phyloP scores from a whole-genome alignment of 768 basidiomycete genomes.

The Neoboletus magnificus region DNA sequence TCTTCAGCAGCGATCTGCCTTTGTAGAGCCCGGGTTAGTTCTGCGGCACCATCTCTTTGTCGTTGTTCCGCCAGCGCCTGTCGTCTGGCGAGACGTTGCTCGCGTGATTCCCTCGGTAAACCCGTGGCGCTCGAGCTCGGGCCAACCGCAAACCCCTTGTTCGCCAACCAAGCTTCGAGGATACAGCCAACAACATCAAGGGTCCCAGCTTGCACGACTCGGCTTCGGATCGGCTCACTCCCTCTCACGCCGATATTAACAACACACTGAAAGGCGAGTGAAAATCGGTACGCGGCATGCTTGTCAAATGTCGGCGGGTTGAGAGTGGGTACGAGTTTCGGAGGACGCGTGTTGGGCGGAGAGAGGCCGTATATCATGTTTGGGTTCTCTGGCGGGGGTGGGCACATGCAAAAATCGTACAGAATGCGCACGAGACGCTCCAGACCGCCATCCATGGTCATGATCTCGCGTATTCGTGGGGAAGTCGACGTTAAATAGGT shows the following conservation, averaged over 20 bases:
- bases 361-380: conserved; percentile 74
- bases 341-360: conserved; percentile 56
- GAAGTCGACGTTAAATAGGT: conserved; percentile 97
- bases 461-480: conserved; percentile 95
- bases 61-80: conserved; percentile 53
- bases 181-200: conserved; percentile 92
- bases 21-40: conserved; percentile 56
- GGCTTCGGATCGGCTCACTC: conserved; percentile 84
- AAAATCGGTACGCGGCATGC: conserved; percentile 84
- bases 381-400: conserved; percentile 78
- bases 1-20: conserved; percentile 46
- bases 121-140: conserved; percentile 77
- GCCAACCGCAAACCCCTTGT: conserved; percentile 82
- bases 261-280: conserved; percentile 93
- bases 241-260: conserved; percentile 97
- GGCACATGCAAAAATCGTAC: conserved; percentile 81
- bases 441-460: conserved; percentile 96
- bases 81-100: conserved; percentile 64
- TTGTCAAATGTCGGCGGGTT: conserved; percentile 74
- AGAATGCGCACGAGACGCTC: conserved; percentile 93
- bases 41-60: conserved; percentile 52
- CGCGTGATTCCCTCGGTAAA: conserved; percentile 67
- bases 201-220: conserved; percentile 93
- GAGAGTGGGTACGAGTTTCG: conserved; percentile 55
- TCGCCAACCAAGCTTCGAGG: conserved; percentile 88